A percentile compares a stretch with the other conserved stretches of the same genome.
phyloP scores from a whole-genome alignment of 2,329 filamentous ascomycete species.

The Dendryphion nanum region DNA sequence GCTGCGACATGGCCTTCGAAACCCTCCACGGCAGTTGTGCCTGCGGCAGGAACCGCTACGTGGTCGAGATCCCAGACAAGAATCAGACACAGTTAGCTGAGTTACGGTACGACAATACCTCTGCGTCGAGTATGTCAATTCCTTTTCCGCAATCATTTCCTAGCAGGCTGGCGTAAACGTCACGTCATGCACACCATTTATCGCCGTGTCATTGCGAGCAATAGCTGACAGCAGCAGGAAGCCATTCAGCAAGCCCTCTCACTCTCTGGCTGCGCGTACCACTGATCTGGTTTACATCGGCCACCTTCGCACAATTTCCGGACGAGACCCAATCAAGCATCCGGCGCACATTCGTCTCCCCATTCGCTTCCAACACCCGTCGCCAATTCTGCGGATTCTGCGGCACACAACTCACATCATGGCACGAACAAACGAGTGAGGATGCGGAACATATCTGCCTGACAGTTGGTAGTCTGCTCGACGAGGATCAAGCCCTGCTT shows the following conservation, averaged over 20 bases:
- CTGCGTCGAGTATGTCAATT: conserved; percentile 65
- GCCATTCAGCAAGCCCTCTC: conserved; percentile 68
- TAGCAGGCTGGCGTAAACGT: too few relatives aligned
- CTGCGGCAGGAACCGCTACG: conserved; percentile 83
- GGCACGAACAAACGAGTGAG: conserved; percentile 69
- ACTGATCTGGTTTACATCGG: conserved; percentile 74
- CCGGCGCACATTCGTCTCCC: conserved; percentile 45
- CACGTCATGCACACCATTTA: too few relatives aligned
- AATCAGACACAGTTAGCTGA: conserved; percentile 63
- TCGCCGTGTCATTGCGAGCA: too few relatives aligned
- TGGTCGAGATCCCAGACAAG: conserved; percentile 65
- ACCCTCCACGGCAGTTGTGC: conserved; percentile 74
- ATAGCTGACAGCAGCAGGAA: too few relatives aligned
- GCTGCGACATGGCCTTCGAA: conserved; percentile 37
- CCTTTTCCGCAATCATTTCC: not conserved
- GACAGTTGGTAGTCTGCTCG: conserved; percentile 72
- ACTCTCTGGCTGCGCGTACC: conserved; percentile 82
- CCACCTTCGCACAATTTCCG: conserved; percentile 71
- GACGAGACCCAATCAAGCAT: conserved; percentile 62
- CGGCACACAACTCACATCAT: conserved; percentile 80
- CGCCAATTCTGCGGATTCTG: conserved; percentile 90
- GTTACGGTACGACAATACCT: conserved; percentile 64
- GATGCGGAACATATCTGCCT: conserved; percentile 79
- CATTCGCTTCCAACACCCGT: conserved; percentile 53
- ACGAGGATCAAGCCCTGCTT: conserved; percentile 68